Conservation (phyloP, 345 rosid genomes). For the Populus simonii region DNA sequence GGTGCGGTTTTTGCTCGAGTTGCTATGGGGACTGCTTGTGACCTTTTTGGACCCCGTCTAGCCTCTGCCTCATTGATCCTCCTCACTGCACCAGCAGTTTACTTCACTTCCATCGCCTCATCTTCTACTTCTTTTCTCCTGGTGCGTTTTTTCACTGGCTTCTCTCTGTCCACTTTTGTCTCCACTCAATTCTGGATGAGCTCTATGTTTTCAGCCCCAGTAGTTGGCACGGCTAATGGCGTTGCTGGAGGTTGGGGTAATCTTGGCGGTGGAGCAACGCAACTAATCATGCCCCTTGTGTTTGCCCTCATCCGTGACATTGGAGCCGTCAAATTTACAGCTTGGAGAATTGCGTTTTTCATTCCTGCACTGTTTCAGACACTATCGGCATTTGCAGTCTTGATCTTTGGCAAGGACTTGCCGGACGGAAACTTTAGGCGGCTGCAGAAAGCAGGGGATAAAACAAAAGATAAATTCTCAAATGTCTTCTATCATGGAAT, state of each 20-base stretch:
- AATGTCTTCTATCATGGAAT: conserved; percentile 46
- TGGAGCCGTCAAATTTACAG: conserved; percentile 70
- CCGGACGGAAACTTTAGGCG: conserved; percentile 66
- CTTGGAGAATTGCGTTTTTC: conserved; percentile 85
- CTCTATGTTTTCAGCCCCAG: conserved; percentile 70
- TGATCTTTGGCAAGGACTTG: conserved; percentile 73
- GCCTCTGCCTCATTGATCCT: conserved; percentile 77
- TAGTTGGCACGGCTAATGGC: conserved; percentile 78
- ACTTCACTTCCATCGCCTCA: conserved; percentile 53
- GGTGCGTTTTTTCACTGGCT: conserved; percentile 69
- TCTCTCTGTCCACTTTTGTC: conserved; percentile 74
- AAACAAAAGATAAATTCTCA: conserved; percentile 53
- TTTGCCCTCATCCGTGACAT: conserved; percentile 43
- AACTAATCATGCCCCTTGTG: conserved; percentile 81
- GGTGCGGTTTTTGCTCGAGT: conserved; percentile 79
- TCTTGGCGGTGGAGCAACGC: conserved; percentile 91
- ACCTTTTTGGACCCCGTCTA: conserved; percentile 76
- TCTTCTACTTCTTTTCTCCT: conserved; percentile 67
- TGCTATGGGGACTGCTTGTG: conserved; percentile 79
- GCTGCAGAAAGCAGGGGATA: conserved; percentile 66
- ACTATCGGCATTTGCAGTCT: conserved; percentile 58
- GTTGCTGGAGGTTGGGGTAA: conserved; percentile 89
- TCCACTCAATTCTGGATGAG: conserved; percentile 97
- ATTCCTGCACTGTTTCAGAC: conserved; percentile 78
- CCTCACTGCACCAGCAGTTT: conserved; percentile 78